phyloP scores from a whole-genome alignment of 805 yeast species.

The Clavispora carvajalis region DNA sequence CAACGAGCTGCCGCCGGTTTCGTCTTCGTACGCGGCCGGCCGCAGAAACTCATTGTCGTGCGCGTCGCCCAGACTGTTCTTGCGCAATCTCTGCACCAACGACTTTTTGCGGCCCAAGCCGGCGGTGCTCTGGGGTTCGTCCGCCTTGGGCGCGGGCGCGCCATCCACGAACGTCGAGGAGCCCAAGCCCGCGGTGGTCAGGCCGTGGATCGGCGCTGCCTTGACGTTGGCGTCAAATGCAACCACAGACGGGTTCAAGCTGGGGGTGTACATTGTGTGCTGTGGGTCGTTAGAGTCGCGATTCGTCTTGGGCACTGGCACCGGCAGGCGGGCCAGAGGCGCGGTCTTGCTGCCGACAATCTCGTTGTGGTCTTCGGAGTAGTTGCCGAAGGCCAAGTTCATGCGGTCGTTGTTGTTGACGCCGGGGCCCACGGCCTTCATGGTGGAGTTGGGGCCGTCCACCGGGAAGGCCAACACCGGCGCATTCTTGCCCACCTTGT shows the following conservation, averaged over 20 bases:
- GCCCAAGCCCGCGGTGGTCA: slow-evolving; percentile 82
- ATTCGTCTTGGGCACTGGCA: slow-evolving; percentile 15
- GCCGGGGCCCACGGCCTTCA: slow-evolving; percentile 59
- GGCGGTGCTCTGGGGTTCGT: slow-evolving; percentile 18
- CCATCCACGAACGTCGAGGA: slow-evolving; percentile 92
- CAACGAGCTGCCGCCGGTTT: slow-evolving; percentile 36
- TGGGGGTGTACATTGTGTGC: slow-evolving; percentile 32
- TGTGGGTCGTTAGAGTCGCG: slow-evolving; percentile 16
- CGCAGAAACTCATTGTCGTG: slow-evolving; percentile 18
- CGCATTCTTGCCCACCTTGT: slow-evolving; percentile 66
- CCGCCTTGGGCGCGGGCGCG: slow-evolving; percentile 74
- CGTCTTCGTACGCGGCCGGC: slow-evolving; percentile 13
- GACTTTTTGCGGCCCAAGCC: slow-evolving; percentile 79
- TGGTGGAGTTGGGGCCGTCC: slow-evolving; percentile 88
- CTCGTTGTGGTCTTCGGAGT: slow-evolving; percentile 41
- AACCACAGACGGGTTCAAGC: slow-evolving; percentile 47
- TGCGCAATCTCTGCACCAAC: slow-evolving; percentile 60
- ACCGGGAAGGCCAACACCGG: slow-evolving; percentile 95
- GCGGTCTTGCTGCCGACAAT: slow-evolving; percentile 22
- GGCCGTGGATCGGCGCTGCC: slow-evolving; percentile 77
- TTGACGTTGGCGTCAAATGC: slow-evolving; percentile 68
- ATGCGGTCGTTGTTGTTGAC: slow-evolving; percentile 47
- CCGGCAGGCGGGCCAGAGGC: slow-evolving; percentile 2
- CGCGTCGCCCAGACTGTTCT: slow-evolving; percentile 31
- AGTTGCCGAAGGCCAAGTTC: slow-evolving; percentile 73